These are phyloP conservation scores for Globisporangium sylvaticum DNA, from an alignment of 352 stramenopile genomes.

Conservation along the genomic window DNA sequence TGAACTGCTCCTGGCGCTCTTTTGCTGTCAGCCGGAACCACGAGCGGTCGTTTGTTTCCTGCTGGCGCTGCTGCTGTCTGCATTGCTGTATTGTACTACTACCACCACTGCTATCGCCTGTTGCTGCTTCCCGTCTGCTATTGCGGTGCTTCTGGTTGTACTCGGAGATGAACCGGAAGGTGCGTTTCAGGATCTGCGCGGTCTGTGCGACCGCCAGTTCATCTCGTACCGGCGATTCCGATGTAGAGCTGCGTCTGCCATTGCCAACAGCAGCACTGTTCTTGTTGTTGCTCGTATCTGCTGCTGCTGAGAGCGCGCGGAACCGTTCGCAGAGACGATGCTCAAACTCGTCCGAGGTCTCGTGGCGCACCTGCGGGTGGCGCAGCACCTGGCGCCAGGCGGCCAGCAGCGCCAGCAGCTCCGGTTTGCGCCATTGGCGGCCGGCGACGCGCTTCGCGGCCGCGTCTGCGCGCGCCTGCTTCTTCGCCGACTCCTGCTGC, in stretches of 20 bases:
- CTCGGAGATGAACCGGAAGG: conserved; percentile 7
- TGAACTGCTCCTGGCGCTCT: conserved; percentile 1
- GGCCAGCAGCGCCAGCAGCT: not conserved
- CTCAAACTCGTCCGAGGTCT: not conserved
- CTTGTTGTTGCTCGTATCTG: not conserved
- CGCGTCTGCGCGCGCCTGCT: not conserved
- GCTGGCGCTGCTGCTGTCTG: not conserved
- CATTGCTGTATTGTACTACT: not conserved
- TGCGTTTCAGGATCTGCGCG: conserved; percentile 5
- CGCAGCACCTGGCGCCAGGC: not conserved
- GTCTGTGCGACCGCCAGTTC: not conserved
- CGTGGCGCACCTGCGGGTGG: not conserved
- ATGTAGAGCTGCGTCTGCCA: not conserved
- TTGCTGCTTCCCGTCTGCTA: not conserved
- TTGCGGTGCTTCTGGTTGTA: conserved; percentile 5
- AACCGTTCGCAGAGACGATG: not conserved
- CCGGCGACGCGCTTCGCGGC: not conserved
- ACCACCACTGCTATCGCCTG: no score
- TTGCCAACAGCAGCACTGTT: not conserved
- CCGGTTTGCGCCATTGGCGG: not conserved
- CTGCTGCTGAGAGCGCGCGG: not conserved
- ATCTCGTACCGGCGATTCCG: not conserved
- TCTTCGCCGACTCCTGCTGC: not conserved
- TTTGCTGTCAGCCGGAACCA: not conserved
- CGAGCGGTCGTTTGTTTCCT: not conserved